These are phyloP conservation scores for Pseudocercospora ulei DNA, from an alignment of 2,329 filamentous ascomycete genomes.

Conservation along the genomic window DNA sequence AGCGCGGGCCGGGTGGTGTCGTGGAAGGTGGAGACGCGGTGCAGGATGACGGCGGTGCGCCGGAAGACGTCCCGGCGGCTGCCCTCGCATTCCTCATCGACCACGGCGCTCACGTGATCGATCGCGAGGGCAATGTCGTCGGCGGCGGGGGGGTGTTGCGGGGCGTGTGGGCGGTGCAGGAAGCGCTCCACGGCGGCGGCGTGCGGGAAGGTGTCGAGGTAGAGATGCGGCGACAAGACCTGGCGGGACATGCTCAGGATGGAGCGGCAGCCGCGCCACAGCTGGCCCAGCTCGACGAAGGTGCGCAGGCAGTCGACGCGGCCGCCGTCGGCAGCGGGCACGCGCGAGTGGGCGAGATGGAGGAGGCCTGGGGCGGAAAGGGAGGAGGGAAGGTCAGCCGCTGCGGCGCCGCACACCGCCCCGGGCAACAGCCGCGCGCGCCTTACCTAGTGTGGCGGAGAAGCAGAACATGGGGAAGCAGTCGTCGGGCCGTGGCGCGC, in stretches of 20 bases:
- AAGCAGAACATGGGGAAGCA: slow-evolving; percentile 11
- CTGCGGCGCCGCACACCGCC: neutral
- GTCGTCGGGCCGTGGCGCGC: slow-evolving; percentile 3
- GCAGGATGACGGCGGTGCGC: slow-evolving; percentile 1
- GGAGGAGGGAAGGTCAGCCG: neutral
- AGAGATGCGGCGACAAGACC: neutral
- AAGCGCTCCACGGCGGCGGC: neutral
- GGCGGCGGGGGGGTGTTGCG: neutral
- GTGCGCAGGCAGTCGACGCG: neutral
- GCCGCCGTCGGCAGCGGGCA: neutral
- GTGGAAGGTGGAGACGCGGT: slow-evolving; percentile 4
- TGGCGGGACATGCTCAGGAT: neutral
- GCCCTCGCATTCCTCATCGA: slow-evolving; percentile 1
- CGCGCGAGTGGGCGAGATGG: slow-evolving; percentile 1
- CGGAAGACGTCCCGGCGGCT: neutral
- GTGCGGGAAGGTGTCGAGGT: neutral
- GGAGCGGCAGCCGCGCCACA: slow-evolving; percentile 3
- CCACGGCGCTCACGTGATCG: neutral
- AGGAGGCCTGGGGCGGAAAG: too few species aligned
- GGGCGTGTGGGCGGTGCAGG: neutral
- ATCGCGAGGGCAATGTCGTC: neutral
- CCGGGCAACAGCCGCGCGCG: slow-evolving; percentile 2
- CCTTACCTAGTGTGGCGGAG: slow-evolving; percentile 7
- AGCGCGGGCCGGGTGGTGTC: slow-evolving; percentile 1
- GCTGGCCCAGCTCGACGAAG: slow-evolving; percentile 2